Base-by-base conservation (phyloP, 1,139 yeast species). In the Candida albicans region DNA sequence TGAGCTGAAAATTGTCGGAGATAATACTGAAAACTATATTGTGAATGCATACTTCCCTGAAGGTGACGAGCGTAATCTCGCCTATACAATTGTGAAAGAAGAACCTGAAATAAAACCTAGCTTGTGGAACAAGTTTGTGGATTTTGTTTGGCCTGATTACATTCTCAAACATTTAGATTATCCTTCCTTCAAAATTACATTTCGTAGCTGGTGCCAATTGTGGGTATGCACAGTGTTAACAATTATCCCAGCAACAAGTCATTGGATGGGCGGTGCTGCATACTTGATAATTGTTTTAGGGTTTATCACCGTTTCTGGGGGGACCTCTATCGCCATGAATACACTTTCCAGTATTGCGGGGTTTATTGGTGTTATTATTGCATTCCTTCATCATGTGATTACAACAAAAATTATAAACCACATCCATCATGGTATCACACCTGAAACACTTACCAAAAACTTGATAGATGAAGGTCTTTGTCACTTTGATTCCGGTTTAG, bases 201-300 rank as follows among this genome's bases (percentile, higher is more conserved):
- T 59, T 7, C 53, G 65, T 25, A 57, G 70, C 2, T 68, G 67
- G 64, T 28, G 57, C 4, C 67, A 63, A 41, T 44, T 61, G 4
- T 68, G 70, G 65, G 42, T 50, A 2, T 52, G 63, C 0, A 58
- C 62, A 8, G 45, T 68, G 1, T 40, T 68, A 12, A 46, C 60
- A 8, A 52, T 64, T 3, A 56, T 65, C 1, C 69, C 68, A 1
- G 42, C 45, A 9, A 50, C 62, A 1, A 52, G 60, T 39, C 43
- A 43, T 14, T 68, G 71, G 71, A 30, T 68, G 1, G 72, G 72
- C 4, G 43, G 45, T 12, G 68, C 67, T 2, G 54, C 65, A 1
- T 68, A 59, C 44, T 52, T 68, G 43, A 41, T 62, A 27, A 67
- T 58, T 32, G 57, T 68, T 28, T 50, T 66, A 25, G 64, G 63